Base-by-base conservation (phyloP, 129 eudicot species). In the Mikania micrantha region DNA sequence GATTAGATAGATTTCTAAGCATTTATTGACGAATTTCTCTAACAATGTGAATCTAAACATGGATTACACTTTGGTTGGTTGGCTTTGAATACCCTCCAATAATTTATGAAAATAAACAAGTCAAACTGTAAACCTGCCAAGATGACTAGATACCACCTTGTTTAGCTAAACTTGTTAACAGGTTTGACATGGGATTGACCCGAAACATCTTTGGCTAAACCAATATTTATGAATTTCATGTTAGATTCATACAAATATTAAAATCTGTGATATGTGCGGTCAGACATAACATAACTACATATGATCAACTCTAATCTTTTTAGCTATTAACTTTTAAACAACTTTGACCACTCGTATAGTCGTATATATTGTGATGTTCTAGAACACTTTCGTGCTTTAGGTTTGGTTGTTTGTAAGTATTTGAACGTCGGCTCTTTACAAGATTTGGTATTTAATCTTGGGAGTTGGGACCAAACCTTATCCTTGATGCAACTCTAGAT, bases 381-480 rank as follows among this genome's bases (percentile, higher is more conserved):
- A 60, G 28, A 72, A 47, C 4, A 35, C n/a, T 29, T 1, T 58
- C 19, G 34, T 40, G 4, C 17, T 16, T 29, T 63, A 17, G 22
- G 6, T 50, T 16, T 34, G 11, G 15, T 36, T 61, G 4, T 41
- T 49, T 16, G 63, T 34, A 50, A 5, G 19, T 35, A 22, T 49
- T 11, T 11, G 39, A 50, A 73, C 34, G 77, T 71, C 40, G 38
- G 47, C 49, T 62, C n/a, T 63, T 48, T 63, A 63, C 56, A 53
- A 41, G 71, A 50, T 73, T 49, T 17, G 54, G 40, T 15, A 27
- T 57, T 70, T 73, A 50, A 63, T 73, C 71, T 27, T 73, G 6
- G 57, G 25, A 50, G 64, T 27, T 73, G 6, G 57, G 25, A 50
- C 71, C 78, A 3, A 62, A 73, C 48, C 44, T 73, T 73, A 63